phyloP scores from a whole-genome alignment of 2,329 filamentous ascomycete species.

The Graphium sp. region DNA sequence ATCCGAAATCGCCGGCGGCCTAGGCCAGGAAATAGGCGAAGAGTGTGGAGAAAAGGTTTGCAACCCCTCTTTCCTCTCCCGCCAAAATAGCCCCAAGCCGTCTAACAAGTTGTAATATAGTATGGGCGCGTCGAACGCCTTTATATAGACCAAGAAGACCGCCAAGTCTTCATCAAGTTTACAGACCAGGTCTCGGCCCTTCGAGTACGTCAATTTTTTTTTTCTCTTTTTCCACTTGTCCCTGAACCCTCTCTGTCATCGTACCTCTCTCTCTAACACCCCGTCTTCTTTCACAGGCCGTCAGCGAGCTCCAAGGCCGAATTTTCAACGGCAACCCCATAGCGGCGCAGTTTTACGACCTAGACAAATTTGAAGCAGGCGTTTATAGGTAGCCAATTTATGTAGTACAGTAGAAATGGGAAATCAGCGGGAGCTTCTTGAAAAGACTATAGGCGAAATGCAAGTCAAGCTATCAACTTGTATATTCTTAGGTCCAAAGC shows the following conservation, averaged over 20 bases:
- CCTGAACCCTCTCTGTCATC: not conserved
- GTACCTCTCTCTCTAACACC: not conserved
- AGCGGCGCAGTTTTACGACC: conserved; percentile 64
- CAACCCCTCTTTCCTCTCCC: conserved; percentile 6
- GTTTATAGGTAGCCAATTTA: conserved; percentile 21
- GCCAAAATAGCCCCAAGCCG: not conserved
- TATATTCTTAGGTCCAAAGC: no score
- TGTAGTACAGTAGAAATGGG: conserved; percentile 2
- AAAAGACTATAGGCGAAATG: no score
- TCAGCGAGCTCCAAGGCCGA: conserved; percentile 76
- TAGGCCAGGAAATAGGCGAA: conserved; percentile 91
- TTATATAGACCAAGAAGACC: conserved; percentile 48
- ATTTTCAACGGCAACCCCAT: conserved; percentile 82
- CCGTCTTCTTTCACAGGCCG: conserved; percentile 37
- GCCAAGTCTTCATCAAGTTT: conserved; percentile 84
- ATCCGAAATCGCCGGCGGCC: conserved; percentile 54
- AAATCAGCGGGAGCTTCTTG: no score
- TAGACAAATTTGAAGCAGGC: conserved; percentile 64
- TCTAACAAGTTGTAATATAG: conserved; percentile 18
- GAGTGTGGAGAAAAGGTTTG: conserved; percentile 67
- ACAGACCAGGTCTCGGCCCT: conserved; percentile 71
- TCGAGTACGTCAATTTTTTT: conserved; percentile 60
- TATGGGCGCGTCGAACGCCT: conserved; percentile 74
- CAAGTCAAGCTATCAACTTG: no score
- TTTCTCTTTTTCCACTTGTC: not conserved